Evolutionary conservation across 148 eudicot genomes (phyloP).

Genomic region (Rhododendron simsii): DNA sequence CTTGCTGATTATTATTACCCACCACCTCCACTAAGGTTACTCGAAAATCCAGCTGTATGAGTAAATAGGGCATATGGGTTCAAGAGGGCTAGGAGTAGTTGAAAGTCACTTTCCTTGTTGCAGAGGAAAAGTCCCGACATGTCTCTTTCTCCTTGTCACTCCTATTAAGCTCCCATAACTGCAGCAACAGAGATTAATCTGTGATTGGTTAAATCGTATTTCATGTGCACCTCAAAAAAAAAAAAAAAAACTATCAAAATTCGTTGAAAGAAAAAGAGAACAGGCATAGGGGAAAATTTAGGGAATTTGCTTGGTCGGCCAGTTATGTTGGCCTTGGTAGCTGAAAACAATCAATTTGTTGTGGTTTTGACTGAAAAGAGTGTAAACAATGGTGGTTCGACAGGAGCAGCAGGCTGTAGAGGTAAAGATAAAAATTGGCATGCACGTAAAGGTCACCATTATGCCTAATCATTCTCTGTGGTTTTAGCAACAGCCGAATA

Average conservation of each 20-base stretch:
- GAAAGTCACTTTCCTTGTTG: slow-evolving; percentile 21
- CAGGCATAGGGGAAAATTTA: not conserved
- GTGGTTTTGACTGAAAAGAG: not conserved
- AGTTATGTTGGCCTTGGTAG: not conserved
- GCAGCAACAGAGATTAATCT: not conserved
- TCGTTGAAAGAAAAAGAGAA: not conserved
- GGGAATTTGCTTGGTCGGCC: not conserved
- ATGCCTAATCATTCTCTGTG: not conserved
- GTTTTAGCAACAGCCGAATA: not conserved
- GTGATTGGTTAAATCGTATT: not conserved
- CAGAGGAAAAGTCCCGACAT: slow-evolving; percentile 6
- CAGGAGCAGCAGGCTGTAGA: not conserved
- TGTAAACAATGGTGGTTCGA: not conserved
- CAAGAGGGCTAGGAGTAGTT: slow-evolving; percentile 5
- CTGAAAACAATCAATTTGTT: not conserved
- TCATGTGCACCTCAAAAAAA: not conserved
- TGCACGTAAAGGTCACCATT: not conserved
- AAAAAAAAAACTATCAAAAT: not conserved
- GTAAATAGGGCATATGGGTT: slow-evolving; percentile 15
- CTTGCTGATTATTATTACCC: not conserved
- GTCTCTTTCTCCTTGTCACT: slow-evolving; percentile 13
- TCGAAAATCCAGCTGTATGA: slow-evolving; percentile 15
- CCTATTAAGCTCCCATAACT: slow-evolving; percentile 13
- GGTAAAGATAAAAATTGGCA: not conserved
- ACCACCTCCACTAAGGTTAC: not conserved